A percentile compares a stretch with the other conserved stretches of the same genome.
Evolutionary conservation across 2,329 filamentous ascomycete species (phyloP).

Genomic region (Penicillium sclerotiorum): DNA sequence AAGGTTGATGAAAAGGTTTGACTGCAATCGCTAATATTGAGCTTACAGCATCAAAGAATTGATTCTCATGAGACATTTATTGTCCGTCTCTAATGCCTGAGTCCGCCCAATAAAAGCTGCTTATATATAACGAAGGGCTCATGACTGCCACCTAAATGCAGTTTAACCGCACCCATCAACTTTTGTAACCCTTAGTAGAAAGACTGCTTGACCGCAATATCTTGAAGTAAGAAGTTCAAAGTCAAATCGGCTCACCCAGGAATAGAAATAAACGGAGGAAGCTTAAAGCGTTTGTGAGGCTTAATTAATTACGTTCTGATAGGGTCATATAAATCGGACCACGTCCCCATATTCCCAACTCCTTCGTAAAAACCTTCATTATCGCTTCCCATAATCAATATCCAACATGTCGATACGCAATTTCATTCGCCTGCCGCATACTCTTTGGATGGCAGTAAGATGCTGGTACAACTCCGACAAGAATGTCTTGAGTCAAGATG

Average conservation of each 20-base stretch:
- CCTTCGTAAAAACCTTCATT: neutral
- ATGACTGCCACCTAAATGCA: neutral
- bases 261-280: neutral
- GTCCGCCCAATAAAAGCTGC: neutral
- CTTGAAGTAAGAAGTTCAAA: neutral
- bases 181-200: neutral
- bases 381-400: neutral
- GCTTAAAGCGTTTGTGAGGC: neutral
- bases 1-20: neutral
- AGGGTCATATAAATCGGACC: neutral
- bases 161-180: neutral
- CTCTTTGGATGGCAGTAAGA: neutral
- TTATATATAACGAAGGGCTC: neutral
- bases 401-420: neutral
- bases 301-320: neutral
- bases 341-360: neutral
- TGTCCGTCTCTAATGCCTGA: neutral
- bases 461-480: neutral
- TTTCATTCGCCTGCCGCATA: neutral
- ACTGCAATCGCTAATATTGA: neutral
- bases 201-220: neutral
- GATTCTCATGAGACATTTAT: neutral
- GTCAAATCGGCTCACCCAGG: neutral
- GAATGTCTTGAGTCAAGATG: neutral
- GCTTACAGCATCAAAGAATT: neutral